Evolutionary conservation across 176 grass and related monocot genomes (phyloP), one percentile per base, ranked within the genome.

Genomic region (Avena sativa): DNA sequence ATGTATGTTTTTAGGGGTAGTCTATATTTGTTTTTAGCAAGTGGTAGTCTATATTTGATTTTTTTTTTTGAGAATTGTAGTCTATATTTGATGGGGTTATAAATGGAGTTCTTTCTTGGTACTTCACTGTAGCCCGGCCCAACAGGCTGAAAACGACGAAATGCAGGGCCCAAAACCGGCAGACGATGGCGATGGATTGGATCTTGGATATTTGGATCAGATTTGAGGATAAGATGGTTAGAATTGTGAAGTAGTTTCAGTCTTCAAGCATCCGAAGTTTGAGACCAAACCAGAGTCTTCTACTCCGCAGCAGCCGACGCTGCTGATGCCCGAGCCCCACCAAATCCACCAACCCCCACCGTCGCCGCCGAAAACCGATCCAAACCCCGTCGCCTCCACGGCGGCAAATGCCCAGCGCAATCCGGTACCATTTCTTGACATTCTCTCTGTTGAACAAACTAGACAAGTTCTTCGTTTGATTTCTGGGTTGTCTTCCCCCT

Each of bases 241-340:
- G 43, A 49, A 16, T 23, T 61, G 56, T 61, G 11, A 16, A 79
- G 34, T 40, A 6, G 19, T 20, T 55, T 4, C 8, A 6, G 4
- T 28, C 25, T 76, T 76, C 14, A 76, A 52, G 49, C 80, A 69
- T 52, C 62, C 26, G 19, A 9, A 36, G 20, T 34, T 36, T n/a
- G 26, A 14, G 43, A 50, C 58, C 49, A 58, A 21, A 48, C 53
- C 58, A 44, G 58, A 77, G 61, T 52, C 36, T 88, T 71, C 71
- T 69, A 12, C 86, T 49, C 36, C 14, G 15, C 43, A 51, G 74
- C 74, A 52, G 87, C 72, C 49, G 78, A 52, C 44, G 53, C 51
- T 40, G 12, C 83, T 51, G 25, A 91, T 91, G 89, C 85, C 89
- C 81, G 89, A 84, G 9, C n/a, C 67, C 74, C 55, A 40, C 19